Conservation (phyloP, 2,329 filamentous ascomycete genomes). For the Xylariomycetidae sp. region DNA sequence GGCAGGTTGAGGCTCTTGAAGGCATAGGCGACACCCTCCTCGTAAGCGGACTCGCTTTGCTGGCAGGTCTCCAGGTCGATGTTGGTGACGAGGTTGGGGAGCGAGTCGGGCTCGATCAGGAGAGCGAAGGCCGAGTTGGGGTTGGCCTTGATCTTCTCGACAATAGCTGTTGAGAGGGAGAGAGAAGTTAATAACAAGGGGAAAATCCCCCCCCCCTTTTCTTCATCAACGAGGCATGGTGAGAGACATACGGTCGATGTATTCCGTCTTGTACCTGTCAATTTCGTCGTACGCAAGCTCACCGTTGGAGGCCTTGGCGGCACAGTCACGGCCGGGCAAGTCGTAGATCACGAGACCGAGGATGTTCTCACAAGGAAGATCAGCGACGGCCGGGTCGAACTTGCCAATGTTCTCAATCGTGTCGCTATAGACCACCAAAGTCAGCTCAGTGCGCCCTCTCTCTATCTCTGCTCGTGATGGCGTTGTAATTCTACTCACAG, state of each 20-base stretch:
- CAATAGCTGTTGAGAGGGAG: constrained; percentile 30
- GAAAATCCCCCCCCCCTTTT: no score
- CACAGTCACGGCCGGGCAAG: constrained; percentile 56
- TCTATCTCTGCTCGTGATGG: not conserved
- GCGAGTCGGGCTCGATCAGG: constrained; percentile 52
- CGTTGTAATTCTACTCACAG: constrained; percentile 33
- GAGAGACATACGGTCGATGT: constrained; percentile 45
- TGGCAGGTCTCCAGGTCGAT: constrained; percentile 45
- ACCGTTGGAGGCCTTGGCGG: constrained; percentile 54
- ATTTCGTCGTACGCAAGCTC: constrained; percentile 49
- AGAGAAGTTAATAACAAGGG: not conserved
- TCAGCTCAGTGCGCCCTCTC: constrained; percentile 5
- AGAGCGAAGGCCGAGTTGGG: constrained; percentile 42
- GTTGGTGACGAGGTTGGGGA: constrained; percentile 58
- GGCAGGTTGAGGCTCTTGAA: constrained; percentile 49
- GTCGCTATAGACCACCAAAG: constrained; percentile 35
- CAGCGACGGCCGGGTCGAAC: constrained; percentile 41
- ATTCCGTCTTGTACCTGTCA: constrained; percentile 47
- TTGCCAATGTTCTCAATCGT: constrained; percentile 46
- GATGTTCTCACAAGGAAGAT: constrained; percentile 37
- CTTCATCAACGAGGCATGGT: no score
- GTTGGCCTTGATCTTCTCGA: constrained; percentile 38
- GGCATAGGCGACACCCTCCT: constrained; percentile 48
- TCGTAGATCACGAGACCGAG: constrained; percentile 52
- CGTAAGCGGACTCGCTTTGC: constrained; percentile 42